A percentile compares a stretch with the other conserved stretches of the same genome.
These are phyloP conservation scores for Saturnispora silvae DNA, from an alignment of 805 yeast species.

Conservation along the genomic window DNA sequence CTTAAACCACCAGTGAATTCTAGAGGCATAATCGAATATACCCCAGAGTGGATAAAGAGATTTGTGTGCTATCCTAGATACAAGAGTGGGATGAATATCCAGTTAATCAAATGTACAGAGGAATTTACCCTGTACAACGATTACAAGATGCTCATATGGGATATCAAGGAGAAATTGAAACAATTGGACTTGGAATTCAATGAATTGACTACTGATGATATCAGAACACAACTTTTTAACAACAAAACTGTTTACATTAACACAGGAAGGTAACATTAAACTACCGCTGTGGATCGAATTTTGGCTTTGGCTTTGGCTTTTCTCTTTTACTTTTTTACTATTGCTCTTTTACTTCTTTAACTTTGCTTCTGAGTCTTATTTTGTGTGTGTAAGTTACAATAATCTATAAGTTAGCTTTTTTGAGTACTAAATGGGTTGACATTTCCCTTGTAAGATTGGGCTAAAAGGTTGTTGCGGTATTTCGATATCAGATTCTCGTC, in stretches of 20 bases:
- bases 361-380: no score
- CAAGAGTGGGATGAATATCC: slow-evolving; percentile 35
- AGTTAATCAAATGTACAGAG: slow-evolving; percentile 15
- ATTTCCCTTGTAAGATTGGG: background rate
- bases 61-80: slow-evolving; percentile 34
- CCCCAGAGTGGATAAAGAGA: slow-evolving; percentile 29
- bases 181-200: background rate
- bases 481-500: background rate
- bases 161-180: slow-evolving; percentile 16
- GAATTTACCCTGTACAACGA: slow-evolving; percentile 23
- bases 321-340: background rate
- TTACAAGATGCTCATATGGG: slow-evolving; percentile 22
- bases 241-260: slow-evolving; percentile 1
- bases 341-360: no score
- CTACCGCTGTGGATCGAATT: no score
- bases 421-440: background rate
- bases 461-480: background rate
- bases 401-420: no score
- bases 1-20: slow-evolving; percentile 14
- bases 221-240: background rate
- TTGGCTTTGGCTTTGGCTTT: background rate
- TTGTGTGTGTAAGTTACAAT: no score
- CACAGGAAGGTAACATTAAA: background rate
- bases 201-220: background rate
- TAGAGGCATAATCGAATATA: slow-evolving; percentile 12